A percentile compares a stretch with the other conserved stretches of the same genome.
Evolutionary conservation across 352 stramenopile species (phyloP).

Genomic region (Phytophthora rubi): DNA sequence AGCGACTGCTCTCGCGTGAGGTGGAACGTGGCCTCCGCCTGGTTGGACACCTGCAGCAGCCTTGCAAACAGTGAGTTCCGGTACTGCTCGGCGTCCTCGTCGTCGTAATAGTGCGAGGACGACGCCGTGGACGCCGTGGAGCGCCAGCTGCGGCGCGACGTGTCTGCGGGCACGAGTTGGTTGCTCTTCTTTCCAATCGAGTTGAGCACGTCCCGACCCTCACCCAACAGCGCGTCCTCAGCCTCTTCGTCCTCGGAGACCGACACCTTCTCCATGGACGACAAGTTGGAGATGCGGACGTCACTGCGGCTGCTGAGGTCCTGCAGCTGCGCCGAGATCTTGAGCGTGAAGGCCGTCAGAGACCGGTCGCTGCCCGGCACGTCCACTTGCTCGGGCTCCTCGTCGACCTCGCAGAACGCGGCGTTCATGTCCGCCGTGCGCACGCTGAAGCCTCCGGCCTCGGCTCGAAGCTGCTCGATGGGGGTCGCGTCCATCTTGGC

Average conservation of each 20-base stretch:
- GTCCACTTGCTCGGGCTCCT: slow-evolving; percentile 30
- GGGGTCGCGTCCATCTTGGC: slow-evolving; percentile 37
- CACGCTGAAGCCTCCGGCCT: slow-evolving; percentile 15
- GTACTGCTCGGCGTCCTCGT: slow-evolving; percentile 39
- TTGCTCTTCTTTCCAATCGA: slow-evolving; percentile 44
- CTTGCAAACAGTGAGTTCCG: slow-evolving; percentile 45
- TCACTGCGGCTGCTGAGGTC: slow-evolving; percentile 31
- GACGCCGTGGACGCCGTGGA: slow-evolving; percentile 42
- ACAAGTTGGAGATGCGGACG: slow-evolving; percentile 38
- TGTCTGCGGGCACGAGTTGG: slow-evolving; percentile 18
- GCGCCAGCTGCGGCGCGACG: slow-evolving; percentile 35
- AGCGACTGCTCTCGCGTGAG: slow-evolving; percentile 48
- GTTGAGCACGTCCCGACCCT: slow-evolving; percentile 43
- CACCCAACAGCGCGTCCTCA: slow-evolving; percentile 28
- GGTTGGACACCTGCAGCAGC: slow-evolving; percentile 44
- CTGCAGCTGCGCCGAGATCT: slow-evolving; percentile 39
- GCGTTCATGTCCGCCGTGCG: slow-evolving; percentile 18
- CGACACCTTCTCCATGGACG: slow-evolving; percentile 38
- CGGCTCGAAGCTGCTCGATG: slow-evolving; percentile 33
- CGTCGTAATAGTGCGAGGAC: slow-evolving; percentile 34
- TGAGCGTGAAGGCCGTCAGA: slow-evolving; percentile 41
- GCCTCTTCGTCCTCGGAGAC: slow-evolving; percentile 38
- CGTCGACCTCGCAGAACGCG: slow-evolving; percentile 17
- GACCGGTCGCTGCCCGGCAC: slow-evolving; percentile 38
- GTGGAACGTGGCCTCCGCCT: slow-evolving; percentile 52